A percentile compares a stretch with the other conserved stretches of the same genome.
These are phyloP conservation scores for Ceratobasidium sp. DNA, from an alignment of 1,284 basidiomycete species.

Conservation along the genomic window DNA sequence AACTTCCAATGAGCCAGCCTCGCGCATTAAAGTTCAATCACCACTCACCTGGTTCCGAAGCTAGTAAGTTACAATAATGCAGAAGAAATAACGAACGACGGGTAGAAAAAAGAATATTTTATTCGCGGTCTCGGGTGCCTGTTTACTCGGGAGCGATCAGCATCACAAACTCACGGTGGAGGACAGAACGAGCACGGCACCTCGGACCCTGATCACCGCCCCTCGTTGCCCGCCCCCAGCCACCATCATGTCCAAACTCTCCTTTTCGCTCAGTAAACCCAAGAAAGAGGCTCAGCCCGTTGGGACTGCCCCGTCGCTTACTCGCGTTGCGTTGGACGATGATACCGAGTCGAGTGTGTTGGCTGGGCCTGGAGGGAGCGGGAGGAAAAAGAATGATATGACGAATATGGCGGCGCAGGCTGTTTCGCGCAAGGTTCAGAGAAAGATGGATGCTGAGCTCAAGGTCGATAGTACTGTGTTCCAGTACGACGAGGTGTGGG, in stretches of 20 bases:
- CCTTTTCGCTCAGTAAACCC: constrained; percentile 29
- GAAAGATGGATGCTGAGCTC: constrained; percentile 31
- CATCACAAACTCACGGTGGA: constrained; percentile 28
- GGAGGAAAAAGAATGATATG: constrained; percentile 30
- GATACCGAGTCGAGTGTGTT: constrained; percentile 4
- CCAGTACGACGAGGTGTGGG: constrained; percentile 96
- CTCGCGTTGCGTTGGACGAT: constrained; percentile 16
- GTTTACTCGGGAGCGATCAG: background rate
- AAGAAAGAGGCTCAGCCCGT: constrained; percentile 16
- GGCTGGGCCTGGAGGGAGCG: too few species aligned
- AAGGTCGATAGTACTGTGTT: constrained; percentile 65
- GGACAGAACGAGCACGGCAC: constrained; percentile 2
- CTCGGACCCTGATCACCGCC: constrained; percentile 32
- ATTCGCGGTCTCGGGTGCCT: background rate
- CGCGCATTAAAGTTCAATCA: background rate
- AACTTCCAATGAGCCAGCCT: background rate
- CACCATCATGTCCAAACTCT: constrained; percentile 33
- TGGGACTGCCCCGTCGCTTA: constrained; percentile 21
- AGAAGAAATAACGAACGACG: constrained; percentile 10
- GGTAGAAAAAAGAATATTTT: constrained; percentile 2
- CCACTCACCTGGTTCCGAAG: constrained; percentile 22
- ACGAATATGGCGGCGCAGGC: constrained; percentile 28
- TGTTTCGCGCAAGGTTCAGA: constrained; percentile 25
- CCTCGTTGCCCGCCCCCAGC: constrained; percentile 6
- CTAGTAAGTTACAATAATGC: constrained; percentile 6